Conservation (phyloP, 148 eudicot genomes). For the Tetragonia tetragonoides region DNA sequence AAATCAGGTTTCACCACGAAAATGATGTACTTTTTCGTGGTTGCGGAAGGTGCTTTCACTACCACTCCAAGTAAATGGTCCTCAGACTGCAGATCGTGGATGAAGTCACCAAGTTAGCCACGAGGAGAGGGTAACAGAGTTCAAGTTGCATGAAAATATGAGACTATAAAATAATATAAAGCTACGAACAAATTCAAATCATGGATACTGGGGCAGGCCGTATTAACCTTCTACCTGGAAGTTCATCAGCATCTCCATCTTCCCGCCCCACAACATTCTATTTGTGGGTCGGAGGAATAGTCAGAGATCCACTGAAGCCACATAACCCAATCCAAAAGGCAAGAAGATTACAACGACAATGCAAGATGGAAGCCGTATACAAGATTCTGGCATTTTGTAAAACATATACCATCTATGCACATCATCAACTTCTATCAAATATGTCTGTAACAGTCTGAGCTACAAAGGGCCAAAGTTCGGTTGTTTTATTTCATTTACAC, state of each 20-base stretch:
- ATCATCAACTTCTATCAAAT: not conserved
- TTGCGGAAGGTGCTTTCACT: slow-evolving; percentile 61
- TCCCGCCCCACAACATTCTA: not conserved
- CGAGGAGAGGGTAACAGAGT: not conserved
- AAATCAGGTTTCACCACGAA: slow-evolving; percentile 73
- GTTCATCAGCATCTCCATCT: not conserved
- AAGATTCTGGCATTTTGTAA: not conserved
- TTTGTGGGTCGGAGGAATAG: not conserved
- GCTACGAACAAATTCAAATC: not conserved
- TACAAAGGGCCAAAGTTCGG: not conserved
- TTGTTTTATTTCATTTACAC: not conserved
- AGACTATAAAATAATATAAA: not conserved
- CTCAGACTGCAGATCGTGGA: slow-evolving; percentile 52
- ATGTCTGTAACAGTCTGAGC: not conserved
- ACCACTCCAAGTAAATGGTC: slow-evolving; percentile 90
- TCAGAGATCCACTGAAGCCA: slow-evolving; percentile 11
- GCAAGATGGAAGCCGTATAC: not conserved
- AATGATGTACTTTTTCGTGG: slow-evolving; percentile 54
- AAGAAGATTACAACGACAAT: not conserved
- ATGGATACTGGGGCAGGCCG: not conserved
- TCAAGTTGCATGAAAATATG: not conserved
- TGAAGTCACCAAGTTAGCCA: slow-evolving; percentile 13
- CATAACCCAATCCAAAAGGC: slow-evolving; percentile 2
- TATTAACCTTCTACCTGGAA: not conserved
- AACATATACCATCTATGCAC: not conserved